These are phyloP conservation scores for Penicillium capsulatum DNA, from an alignment of 2,329 filamentous ascomycete genomes.

Conservation along the genomic window DNA sequence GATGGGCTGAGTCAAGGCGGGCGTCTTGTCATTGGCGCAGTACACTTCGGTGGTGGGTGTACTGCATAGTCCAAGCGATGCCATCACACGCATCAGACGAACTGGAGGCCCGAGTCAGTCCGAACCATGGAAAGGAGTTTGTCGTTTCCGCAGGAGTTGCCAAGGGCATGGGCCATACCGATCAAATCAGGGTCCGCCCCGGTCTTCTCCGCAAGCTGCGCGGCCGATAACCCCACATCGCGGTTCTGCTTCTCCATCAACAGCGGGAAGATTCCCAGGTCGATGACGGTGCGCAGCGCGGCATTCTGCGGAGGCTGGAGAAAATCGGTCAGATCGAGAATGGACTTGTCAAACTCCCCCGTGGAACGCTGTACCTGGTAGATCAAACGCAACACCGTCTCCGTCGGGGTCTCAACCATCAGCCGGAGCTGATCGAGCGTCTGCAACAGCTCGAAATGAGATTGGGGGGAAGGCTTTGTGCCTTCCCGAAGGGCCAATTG, in stretches of 20 bases:
- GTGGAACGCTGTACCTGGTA: conserved; percentile 28
- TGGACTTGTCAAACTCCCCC: neutral
- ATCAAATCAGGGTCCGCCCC: conserved; percentile 30
- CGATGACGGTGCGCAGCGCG: conserved; percentile 29
- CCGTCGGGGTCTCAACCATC: conserved; percentile 30
- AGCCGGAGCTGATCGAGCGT: conserved; percentile 28
- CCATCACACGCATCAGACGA: conserved; percentile 31
- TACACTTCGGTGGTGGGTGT: conserved; percentile 22
- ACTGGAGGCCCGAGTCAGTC: conserved; percentile 12
- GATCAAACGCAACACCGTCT: conserved; percentile 31
- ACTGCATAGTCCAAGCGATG: conserved; percentile 26
- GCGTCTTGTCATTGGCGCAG: conserved; percentile 26
- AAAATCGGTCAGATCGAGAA: conserved; percentile 3
- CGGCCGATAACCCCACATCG: conserved; percentile 23
- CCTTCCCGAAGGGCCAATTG: conserved; percentile 17
- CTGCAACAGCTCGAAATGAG: conserved; percentile 27
- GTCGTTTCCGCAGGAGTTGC: neutral
- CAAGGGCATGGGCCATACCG: conserved; percentile 16
- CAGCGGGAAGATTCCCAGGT: conserved; percentile 28
- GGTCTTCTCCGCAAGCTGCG: conserved; percentile 25
- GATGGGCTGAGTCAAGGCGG: conserved; percentile 25
- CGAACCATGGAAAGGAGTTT: neutral
- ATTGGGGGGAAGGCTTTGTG: conserved; percentile 15
- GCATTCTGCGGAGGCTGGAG: conserved; percentile 34
- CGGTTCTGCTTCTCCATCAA: conserved; percentile 20